Base-by-base conservation (phyloP, 2,329 filamentous ascomycete genomes). In the Fusarium haematococcum region DNA sequence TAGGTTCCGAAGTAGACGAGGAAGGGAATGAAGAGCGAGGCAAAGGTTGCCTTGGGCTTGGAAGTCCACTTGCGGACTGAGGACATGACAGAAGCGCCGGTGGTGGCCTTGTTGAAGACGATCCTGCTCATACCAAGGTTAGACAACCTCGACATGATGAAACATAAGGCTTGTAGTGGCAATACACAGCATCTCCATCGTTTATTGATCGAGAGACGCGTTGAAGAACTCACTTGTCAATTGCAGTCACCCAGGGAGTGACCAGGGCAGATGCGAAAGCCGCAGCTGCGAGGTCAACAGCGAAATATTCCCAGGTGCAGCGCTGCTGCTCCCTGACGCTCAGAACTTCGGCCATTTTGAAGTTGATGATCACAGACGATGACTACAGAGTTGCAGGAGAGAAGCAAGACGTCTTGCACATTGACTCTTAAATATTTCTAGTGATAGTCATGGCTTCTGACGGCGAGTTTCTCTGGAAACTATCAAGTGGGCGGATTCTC, bases 1-100 rank as follows among this genome's bases (percentile, higher is more conserved):
- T 78, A 78, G 30, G 77, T 78, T 52, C 77, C 77, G 45, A 78
- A 78, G 48, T 78, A 78, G 59, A 78, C 77, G 10, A 78, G 75
- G 23, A 77, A 76, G 1, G 77, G 77, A 32, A 78, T 66, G 37
- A 78, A 71, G 32, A 77, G 73, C 8, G 73, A 69, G 4, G 65
- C 74, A 13, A 78, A 60, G 9, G 75, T 67, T 10, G 74, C 69
- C 23, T 68, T 77, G 16, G 76, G 76, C 23, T 74, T 75, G 30
- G 71, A 71, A 5, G 65, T 69, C 76, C 75, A 77, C n/a, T 73
- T 74, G 13, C 65, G 66, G 45, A 78, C 45, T 10, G 75, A 75
- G 5, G 76, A 75, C 33, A 68, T 75, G 68, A 71, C 67, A 2
- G 76, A 77, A 1, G 69, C 63, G 33, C 75, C 73, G 9, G 61